These are phyloP conservation scores for Erythrophleum ivorense DNA, from an alignment of 331 rosid genomes.

Conservation along the genomic window DNA sequence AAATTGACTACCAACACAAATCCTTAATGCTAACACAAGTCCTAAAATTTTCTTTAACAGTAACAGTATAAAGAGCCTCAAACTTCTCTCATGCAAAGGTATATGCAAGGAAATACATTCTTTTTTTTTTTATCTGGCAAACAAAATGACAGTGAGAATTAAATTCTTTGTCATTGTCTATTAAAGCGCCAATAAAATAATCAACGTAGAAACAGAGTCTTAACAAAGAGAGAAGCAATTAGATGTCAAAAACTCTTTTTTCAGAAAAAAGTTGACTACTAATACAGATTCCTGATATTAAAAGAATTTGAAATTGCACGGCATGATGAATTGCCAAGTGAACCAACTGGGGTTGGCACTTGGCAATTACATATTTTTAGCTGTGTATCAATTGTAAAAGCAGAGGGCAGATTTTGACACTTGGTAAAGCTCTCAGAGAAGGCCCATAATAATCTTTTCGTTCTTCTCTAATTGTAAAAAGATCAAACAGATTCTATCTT, in stretches of 20 bases:
- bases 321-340: neutral
- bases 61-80: no score
- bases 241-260: neutral
- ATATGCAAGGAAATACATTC: neutral
- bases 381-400: neutral
- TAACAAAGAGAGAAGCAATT: neutral
- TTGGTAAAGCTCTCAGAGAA: neutral
- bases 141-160: neutral
- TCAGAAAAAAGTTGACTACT: neutral
- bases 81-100: neutral
- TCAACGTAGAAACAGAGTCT: neutral
- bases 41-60: no score
- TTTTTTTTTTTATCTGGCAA: neutral
- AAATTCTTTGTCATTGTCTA: no score
- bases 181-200: neutral
- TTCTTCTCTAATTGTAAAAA: neutral
- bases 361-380: neutral
- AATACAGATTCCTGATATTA: neutral
- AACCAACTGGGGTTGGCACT: neutral
- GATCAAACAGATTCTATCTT: neutral
- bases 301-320: neutral
- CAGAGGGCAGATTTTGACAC: constrained; percentile 1
- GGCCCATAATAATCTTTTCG: neutral
- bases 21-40: no score
- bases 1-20: neutral